Conservation (phyloP, 1,284 basidiomycete genomes). For the Puccinia coronata region DNA sequence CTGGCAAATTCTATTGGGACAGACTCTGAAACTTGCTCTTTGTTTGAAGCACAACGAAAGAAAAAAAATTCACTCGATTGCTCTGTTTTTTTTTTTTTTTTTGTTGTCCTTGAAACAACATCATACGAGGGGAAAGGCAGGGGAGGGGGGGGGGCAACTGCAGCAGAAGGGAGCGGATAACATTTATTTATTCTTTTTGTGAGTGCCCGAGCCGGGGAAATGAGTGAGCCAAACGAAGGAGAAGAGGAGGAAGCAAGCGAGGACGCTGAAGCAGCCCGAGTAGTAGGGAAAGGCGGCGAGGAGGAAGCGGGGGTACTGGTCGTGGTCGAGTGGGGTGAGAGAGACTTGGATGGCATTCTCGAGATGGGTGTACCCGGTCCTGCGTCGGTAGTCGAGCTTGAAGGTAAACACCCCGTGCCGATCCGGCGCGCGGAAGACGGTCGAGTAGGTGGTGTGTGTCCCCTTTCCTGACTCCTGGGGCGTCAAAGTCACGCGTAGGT, state of each 20-base stretch:
- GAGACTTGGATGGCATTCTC: slow-evolving; percentile 74
- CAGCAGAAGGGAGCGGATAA: too few relatives aligned
- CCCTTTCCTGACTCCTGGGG: slow-evolving; percentile 63
- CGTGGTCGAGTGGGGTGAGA: slow-evolving; percentile 88
- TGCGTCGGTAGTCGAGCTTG: slow-evolving; percentile 78
- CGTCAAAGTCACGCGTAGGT: slow-evolving; percentile 73
- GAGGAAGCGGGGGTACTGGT: slow-evolving; percentile 91
- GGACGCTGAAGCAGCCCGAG: slow-evolving; percentile 65
- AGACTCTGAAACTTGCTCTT: too few relatives aligned
- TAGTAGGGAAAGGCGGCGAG: slow-evolving; percentile 95
- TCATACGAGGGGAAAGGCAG: too few relatives aligned
- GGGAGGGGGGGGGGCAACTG: too few relatives aligned
- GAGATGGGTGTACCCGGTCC: slow-evolving; percentile 65
- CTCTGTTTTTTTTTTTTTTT: too few relatives aligned
- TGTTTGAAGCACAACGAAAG: too few relatives aligned
- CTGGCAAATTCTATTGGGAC: too few relatives aligned
- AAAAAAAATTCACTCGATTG: too few relatives aligned
- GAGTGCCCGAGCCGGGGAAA: slow-evolving; percentile 14
- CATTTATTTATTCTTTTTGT: slow-evolving; percentile 40
- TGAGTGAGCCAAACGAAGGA: slow-evolving; percentile 41
- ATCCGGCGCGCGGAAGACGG: slow-evolving; percentile 83
- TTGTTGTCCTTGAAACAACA: too few relatives aligned
- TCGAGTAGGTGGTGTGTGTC: slow-evolving; percentile 63
- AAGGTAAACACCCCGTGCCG: slow-evolving; percentile 98
- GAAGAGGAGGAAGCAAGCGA: slow-evolving; percentile 38